Base-by-base conservation (phyloP, 345 rosid species). In the Gossypioides kirkii region DNA sequence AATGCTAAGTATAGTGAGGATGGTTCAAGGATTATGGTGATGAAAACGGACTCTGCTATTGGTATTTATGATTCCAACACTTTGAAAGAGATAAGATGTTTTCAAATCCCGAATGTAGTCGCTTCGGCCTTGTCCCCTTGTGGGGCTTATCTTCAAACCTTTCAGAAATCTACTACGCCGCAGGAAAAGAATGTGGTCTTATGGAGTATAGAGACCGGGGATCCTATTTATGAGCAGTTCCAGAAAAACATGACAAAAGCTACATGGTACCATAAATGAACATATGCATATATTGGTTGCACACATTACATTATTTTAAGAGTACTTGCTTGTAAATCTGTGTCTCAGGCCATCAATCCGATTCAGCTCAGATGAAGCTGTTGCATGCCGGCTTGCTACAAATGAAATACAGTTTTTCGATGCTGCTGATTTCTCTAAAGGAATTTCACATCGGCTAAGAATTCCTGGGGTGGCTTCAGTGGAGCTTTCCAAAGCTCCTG, bases 361-460 rank as follows among this genome's bases (percentile, higher is more conserved):
- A 45, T 95, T 92, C 79, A 88, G 86, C 80, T 82, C 86, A 69
- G 96, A 92, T 82, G 99, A 95, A 83, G 81, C 86, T 74, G 87
- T 89, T 42, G 92, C 91, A 0, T 95, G 93, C 78, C 94, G 96
- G 47, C 72, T 95, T 79, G 96, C 86, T 26, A 95, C 98, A 69
- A 90, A 92, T 61, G 97, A 95, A 80, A 84, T 95, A 78, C 98
- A 91, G 17, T 95, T 92, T 82, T 92, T 95, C 75, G 90, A 95
- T 65, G 87, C 89, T 22, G 80, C 62, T 58, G 96, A 92, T 87
- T 91, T 91, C 80, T 87, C 97, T 4, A 88, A 89, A 80, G 98
- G 99, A 56, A 74, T 92, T 42, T 64, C 72, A 38, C 71, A 88
- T 54, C 79, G 90, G 78, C 77, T 95, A 56, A 86, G 99, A 79